Evolutionary conservation across 2,329 filamentous ascomycete species (phyloP).

Genomic region (Aspergillus udagawae): DNA sequence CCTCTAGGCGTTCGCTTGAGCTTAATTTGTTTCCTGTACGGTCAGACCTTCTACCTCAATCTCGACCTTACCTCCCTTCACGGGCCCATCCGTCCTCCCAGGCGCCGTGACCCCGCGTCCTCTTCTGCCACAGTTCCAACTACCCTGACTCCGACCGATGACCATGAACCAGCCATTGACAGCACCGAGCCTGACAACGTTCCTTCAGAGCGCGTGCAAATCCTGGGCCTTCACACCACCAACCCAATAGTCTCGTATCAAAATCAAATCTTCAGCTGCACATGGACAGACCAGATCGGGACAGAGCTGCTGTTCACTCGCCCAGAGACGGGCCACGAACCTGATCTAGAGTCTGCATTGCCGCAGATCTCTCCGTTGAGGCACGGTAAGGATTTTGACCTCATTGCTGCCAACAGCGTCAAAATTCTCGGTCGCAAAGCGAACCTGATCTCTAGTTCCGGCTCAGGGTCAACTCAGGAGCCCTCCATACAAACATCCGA

Average conservation of each 20-base stretch:
- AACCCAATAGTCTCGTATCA: slow-evolving; percentile 78
- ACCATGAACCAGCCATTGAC: slow-evolving; percentile 37
- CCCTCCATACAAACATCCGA: neutral
- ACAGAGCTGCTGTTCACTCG: slow-evolving; percentile 73
- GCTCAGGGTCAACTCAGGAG: slow-evolving; percentile 10
- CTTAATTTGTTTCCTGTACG: slow-evolving; percentile 1
- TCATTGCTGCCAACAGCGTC: slow-evolving; percentile 66
- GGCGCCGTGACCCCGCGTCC: slow-evolving; percentile 19
- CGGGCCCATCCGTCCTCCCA: slow-evolving; percentile 33
- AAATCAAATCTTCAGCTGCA: slow-evolving; percentile 71
- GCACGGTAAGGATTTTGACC: slow-evolving; percentile 54
- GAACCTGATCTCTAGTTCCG: slow-evolving; percentile 49
- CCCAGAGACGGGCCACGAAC: slow-evolving; percentile 27
- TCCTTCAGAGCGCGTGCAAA: slow-evolving; percentile 57
- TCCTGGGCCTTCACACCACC: slow-evolving; percentile 73
- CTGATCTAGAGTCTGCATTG: slow-evolving; percentile 33
- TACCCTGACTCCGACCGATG: slow-evolving; percentile 9
- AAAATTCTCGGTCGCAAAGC: slow-evolving; percentile 67
- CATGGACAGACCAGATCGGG: slow-evolving; percentile 79
- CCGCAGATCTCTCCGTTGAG: slow-evolving; percentile 46
- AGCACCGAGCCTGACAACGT: slow-evolving; percentile 29
- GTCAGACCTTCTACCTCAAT: slow-evolving; percentile 56
- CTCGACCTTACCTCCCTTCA: slow-evolving; percentile 52
- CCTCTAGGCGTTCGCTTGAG: slow-evolving; percentile 3
- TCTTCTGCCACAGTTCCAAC: neutral